Evolutionary conservation across 805 yeast species (phyloP).

Genomic region (Ogataea nakhonphanomensis): DNA sequence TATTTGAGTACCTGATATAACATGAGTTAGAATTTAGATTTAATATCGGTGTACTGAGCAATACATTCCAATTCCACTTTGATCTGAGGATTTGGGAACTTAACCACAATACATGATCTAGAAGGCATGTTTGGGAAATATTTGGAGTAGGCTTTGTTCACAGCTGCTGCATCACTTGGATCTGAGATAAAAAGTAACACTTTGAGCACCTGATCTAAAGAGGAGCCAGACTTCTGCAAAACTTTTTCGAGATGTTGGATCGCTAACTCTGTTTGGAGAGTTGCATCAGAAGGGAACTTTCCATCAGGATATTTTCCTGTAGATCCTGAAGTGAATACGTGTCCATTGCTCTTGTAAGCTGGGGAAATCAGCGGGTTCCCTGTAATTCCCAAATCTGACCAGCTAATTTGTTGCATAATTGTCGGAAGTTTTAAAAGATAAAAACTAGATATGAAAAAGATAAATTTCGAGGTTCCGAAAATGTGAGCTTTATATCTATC

Average conservation of each 20-base stretch:
- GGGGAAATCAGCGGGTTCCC: constrained; percentile 37
- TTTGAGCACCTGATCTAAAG: constrained; percentile 44
- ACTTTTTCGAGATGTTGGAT: constrained; percentile 41
- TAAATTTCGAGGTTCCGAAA: no score
- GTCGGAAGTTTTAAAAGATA: not conserved
- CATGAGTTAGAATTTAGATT: not conserved
- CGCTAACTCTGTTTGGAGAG: constrained; percentile 44
- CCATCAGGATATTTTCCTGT: constrained; percentile 37
- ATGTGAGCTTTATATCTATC: no score
- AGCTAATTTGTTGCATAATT: constrained; percentile 14
- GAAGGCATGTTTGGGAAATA: constrained; percentile 49
- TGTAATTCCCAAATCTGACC: constrained; percentile 32
- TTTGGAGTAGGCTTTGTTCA: constrained; percentile 45
- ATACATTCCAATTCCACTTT: constrained; percentile 52
- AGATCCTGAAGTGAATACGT: constrained; percentile 48
- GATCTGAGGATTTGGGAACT: constrained; percentile 46
- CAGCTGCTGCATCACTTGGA: constrained; percentile 38
- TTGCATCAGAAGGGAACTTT: constrained; percentile 35
- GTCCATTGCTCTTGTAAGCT: constrained; percentile 38
- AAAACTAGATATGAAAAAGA: no score
- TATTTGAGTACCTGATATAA: no score
- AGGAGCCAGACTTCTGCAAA: constrained; percentile 43
- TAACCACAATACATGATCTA: constrained; percentile 49
- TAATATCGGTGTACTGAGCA: constrained; percentile 14
- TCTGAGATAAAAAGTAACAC: constrained; percentile 47